Base-by-base conservation (phyloP, 192 early-diverging fungal genomes). In the Diversispora eburnea region DNA sequence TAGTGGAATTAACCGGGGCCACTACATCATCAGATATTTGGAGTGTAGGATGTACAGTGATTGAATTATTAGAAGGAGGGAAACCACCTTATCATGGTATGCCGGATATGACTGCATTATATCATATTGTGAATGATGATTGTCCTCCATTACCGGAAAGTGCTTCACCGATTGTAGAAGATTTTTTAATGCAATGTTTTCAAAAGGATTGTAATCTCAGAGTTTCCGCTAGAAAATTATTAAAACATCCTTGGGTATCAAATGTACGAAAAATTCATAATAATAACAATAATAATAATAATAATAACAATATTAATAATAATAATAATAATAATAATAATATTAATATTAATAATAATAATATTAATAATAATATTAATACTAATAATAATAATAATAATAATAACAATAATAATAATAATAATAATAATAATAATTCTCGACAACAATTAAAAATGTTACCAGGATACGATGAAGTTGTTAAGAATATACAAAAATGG, bases 171-270 rank as follows among this genome's bases (percentile, higher is more conserved):
- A 78, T 75, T 12, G 78, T 95, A 4, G 81, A 80, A 8, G 89
- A 96, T 70, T 96, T 95, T 80, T 79, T 96, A 41, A 81, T 85
- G 47, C 77, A 84, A 59, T 95, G 93, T 66, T 92, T 95, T 58
- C 88, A 90, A 42, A 91, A 92, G 70, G 89, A 93, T 71, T 84
- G 86, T n/a, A 85, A 87, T 13, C 78, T 84, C 9, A 81, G 90
- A 25, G 84, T 87, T 5, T 82, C 88, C 0, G 93, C 94, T 8
- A 84, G 76, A 45, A 86, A 86, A 66, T 82, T 96, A 33, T 79
- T 89, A n/a, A 78, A 83, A 49, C 93, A 93, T 77, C 80, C 85
- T 9, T 91, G 88, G 88, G 84, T 93, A 17, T 63, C 78, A 52
- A 78, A 70, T 67, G 72, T 76, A 22, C 74, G 72, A 47, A 82